Evolutionary conservation across 306 rosid genomes (phyloP).

Genomic region (Corylus avellana): DNA sequence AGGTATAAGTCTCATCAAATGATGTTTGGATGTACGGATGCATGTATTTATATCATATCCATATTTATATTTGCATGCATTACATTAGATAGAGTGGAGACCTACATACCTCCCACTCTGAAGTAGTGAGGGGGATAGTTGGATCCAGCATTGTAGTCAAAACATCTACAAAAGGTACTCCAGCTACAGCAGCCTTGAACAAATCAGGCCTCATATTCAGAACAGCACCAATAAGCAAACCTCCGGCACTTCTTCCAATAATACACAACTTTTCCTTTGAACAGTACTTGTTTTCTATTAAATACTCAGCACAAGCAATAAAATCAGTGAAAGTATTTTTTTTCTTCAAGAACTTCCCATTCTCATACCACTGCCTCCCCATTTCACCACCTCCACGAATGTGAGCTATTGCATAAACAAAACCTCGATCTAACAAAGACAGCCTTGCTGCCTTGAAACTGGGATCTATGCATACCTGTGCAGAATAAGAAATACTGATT

Average conservation of each 20-base stretch:
- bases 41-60: neutral
- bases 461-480: slow-evolving; percentile 76
- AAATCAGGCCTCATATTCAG: slow-evolving; percentile 97
- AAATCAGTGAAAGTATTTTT: slow-evolving; percentile 89
- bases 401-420: slow-evolving; percentile 86
- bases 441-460: slow-evolving; percentile 74
- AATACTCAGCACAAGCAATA: slow-evolving; percentile 85
- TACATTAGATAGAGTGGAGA: neutral
- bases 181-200: slow-evolving; percentile 88
- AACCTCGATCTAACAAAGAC: slow-evolving; percentile 87
- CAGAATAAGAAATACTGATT: slow-evolving; percentile 27
- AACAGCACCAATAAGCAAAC: slow-evolving; percentile 92
- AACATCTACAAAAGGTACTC: slow-evolving; percentile 97
- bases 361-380: slow-evolving; percentile 99
- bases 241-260: slow-evolving; percentile 96
- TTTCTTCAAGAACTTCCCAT: slow-evolving; percentile 87
- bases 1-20: neutral
- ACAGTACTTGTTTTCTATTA: slow-evolving; percentile 70
- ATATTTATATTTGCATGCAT: neutral
- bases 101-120: slow-evolving; percentile 91
- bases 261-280: slow-evolving; percentile 77
- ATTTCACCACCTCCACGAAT: slow-evolving; percentile 97
- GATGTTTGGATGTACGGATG: neutral
- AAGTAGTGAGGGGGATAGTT: slow-evolving; percentile 91
- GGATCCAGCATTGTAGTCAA: slow-evolving; percentile 97